phyloP scores from a whole-genome alignment of 805 yeast genomes.

The Trichomonascus vanleenenianus region DNA sequence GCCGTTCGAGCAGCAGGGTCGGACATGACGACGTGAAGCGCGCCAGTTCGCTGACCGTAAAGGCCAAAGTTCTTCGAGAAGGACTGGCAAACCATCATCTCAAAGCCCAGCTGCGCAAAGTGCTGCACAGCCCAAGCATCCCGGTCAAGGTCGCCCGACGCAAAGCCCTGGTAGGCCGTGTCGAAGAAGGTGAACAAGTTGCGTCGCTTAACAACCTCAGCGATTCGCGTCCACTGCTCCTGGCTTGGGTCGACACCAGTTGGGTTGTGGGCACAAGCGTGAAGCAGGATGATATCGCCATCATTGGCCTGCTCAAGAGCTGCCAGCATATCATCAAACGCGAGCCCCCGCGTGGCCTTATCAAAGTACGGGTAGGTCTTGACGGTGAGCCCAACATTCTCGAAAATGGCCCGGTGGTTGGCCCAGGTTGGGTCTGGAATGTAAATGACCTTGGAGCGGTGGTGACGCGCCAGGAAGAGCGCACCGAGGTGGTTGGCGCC shows the following conservation, averaged over 20 bases:
- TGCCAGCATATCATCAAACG: slow-evolving; percentile 57
- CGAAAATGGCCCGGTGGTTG: slow-evolving; percentile 82
- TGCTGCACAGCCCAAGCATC: slow-evolving; percentile 78
- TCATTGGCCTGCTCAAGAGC: slow-evolving; percentile 58
- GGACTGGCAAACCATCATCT: slow-evolving; percentile 80
- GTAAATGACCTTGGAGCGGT: slow-evolving; percentile 42
- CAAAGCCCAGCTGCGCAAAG: slow-evolving; percentile 43
- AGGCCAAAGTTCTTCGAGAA: slow-evolving; percentile 95
- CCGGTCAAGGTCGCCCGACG: slow-evolving; percentile 73
- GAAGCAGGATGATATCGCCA: slow-evolving; percentile 77
- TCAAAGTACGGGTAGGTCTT: slow-evolving; percentile 84
- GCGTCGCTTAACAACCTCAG: slow-evolving; percentile 49
- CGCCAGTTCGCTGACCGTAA: slow-evolving; percentile 97
- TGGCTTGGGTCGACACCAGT: slow-evolving; percentile 90
- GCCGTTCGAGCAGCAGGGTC: slow-evolving; percentile 42
- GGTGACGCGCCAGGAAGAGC: slow-evolving; percentile 50
- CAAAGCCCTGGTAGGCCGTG: slow-evolving; percentile 96
- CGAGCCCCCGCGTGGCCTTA: slow-evolving; percentile 56
- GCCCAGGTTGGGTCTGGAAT: slow-evolving; percentile 96
- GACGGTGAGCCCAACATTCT: slow-evolving; percentile 57
- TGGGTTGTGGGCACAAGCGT: slow-evolving; percentile 97
- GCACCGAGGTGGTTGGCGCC: slow-evolving; percentile 90
- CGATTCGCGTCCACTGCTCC: slow-evolving; percentile 71
- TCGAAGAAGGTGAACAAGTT: slow-evolving; percentile 81
- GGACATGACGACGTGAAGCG: slow-evolving; percentile 60